Percentiles rank a stretch among this genome's conserved stretches.
Evolutionary conservation across 2,329 filamentous ascomycete genomes (phyloP).

Genomic region (Penicillium crustosum): DNA sequence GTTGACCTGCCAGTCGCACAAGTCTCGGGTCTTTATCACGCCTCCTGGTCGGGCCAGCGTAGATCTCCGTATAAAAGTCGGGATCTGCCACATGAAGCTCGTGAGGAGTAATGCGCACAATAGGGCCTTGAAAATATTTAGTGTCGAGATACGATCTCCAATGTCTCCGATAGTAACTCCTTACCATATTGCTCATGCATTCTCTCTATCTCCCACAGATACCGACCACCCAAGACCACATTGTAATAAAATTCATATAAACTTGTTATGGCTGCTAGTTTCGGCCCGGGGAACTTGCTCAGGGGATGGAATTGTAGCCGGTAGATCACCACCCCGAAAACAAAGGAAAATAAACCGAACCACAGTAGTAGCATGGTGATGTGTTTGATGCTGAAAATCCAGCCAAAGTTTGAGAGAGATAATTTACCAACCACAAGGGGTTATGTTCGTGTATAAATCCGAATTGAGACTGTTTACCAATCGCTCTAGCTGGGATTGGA

Average conservation of each 20-base stretch:
- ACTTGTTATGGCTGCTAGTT: neutral
- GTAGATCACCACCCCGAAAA: neutral
- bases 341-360: neutral
- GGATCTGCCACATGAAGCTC: neutral
- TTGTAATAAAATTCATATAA: neutral
- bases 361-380: neutral
- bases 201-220: neutral
- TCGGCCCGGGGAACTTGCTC: neutral
- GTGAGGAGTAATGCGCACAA: neutral
- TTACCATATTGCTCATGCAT: neutral
- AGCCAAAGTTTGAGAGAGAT: neutral
- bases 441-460: neutral
- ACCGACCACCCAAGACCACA: neutral
- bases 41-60: neutral
- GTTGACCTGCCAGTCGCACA: neutral
- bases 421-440: neutral
- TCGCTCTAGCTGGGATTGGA: neutral
- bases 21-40: neutral
- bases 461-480: neutral
- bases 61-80: neutral
- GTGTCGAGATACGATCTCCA: neutral
- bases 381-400: neutral
- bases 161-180: neutral
- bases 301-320: neutral
- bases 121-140: neutral